Conservation (phyloP, 768 basidiomycete genomes). For the Rhodotorula graminis region DNA sequence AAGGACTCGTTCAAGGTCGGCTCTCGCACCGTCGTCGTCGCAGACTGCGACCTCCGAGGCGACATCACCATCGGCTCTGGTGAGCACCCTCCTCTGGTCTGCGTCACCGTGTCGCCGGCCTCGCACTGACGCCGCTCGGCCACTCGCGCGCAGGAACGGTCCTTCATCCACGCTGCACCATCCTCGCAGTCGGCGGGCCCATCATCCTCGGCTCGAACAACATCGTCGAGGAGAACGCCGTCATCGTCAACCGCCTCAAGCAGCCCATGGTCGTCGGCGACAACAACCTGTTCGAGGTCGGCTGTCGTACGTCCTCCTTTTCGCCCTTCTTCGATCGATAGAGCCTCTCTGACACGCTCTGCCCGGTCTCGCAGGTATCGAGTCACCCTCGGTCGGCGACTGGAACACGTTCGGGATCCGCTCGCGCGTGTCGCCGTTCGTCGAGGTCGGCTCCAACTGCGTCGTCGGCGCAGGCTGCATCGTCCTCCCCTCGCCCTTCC, state of each 20-base stretch:
- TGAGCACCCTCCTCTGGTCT: slow-evolving; percentile 38
- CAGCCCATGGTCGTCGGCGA: slow-evolving; percentile 80
- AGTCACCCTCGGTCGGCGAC: slow-evolving; percentile 75
- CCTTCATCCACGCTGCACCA: slow-evolving; percentile 88
- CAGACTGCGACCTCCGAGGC: slow-evolving; percentile 90
- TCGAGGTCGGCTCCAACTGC: slow-evolving; percentile 73
- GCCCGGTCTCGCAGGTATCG: slow-evolving; percentile 59
- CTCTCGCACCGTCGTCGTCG: slow-evolving; percentile 82
- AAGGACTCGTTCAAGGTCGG: slow-evolving; percentile 65
- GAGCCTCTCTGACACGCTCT: neutral
- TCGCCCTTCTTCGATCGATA: neutral
- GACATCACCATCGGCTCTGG: slow-evolving; percentile 88
- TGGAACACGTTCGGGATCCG: slow-evolving; percentile 82
- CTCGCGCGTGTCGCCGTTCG: slow-evolving; percentile 74
- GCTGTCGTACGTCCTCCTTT: slow-evolving; percentile 59
- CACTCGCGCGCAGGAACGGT: slow-evolving; percentile 59
- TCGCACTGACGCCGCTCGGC: neutral
- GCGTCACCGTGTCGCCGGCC: too few relatives aligned
- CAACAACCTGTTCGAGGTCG: slow-evolving; percentile 89
- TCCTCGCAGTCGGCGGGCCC: slow-evolving; percentile 83
- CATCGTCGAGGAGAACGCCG: slow-evolving; percentile 84
- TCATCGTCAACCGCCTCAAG: slow-evolving; percentile 78
- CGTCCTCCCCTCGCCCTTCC: slow-evolving; percentile 58
- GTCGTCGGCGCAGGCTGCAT: slow-evolving; percentile 75
- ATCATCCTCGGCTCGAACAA: slow-evolving; percentile 83